A percentile compares a stretch with the other conserved stretches of the same genome.
Evolutionary conservation across 768 basidiomycete genomes (phyloP).

Genomic region (Rhizopogon roseolus): DNA sequence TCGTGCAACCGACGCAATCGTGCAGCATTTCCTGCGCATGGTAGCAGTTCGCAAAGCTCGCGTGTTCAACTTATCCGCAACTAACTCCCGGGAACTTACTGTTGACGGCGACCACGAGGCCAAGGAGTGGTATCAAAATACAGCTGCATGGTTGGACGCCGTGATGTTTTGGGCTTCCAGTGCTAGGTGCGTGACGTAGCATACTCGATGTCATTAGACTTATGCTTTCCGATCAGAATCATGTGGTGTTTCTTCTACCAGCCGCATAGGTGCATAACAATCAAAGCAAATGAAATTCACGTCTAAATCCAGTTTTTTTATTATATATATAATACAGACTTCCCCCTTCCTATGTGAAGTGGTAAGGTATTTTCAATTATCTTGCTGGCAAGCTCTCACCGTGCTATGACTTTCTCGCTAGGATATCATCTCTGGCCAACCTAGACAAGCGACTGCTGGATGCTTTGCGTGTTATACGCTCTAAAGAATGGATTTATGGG

Average conservation of each 20-base stretch:
- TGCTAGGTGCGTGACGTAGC: conserved; percentile 48
- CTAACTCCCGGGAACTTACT: not conserved
- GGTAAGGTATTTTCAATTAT: conserved; percentile 26
- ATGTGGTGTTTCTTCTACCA: conserved; percentile 90
- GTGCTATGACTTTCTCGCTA: conserved; percentile 10
- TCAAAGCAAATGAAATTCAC: not conserved
- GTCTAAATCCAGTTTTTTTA: conserved; percentile 5
- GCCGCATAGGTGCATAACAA: conserved; percentile 50
- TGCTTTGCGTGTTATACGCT: conserved; percentile 48
- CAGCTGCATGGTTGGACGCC: conserved; percentile 55
- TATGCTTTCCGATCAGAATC: conserved; percentile 43
- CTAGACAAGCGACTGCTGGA: conserved; percentile 57
- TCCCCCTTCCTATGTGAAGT: conserved; percentile 52
- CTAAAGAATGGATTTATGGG: conserved; percentile 57
- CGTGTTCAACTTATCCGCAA: not conserved
- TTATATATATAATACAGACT: conserved; percentile 20
- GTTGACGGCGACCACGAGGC: conserved; percentile 15
- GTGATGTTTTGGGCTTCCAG: conserved; percentile 75
- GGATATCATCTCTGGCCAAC: conserved; percentile 67
- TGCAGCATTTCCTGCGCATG: conserved; percentile 47
- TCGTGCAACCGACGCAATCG: conserved; percentile 58
- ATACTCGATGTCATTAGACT: not conserved
- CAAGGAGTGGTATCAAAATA: conserved; percentile 24
- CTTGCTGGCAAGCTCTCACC: not conserved
- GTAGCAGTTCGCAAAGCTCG: conserved; percentile 6